Conservation (phyloP, 768 basidiomycete genomes). For the Amanita pallidorosea region DNA sequence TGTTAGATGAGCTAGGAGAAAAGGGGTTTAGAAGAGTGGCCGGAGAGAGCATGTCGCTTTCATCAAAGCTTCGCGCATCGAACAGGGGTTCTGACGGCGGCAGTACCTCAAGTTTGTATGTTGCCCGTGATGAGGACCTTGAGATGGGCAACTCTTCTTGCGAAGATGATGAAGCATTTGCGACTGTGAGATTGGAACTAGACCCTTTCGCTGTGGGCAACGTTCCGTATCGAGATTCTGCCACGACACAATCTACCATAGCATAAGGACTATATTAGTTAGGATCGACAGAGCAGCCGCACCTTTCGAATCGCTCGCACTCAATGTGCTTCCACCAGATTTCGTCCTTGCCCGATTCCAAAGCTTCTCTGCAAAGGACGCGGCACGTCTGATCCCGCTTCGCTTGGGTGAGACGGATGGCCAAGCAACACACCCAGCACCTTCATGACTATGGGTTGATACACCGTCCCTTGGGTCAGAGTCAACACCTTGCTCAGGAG, state of each 20-base stretch:
- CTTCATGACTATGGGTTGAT: conserved; percentile 20
- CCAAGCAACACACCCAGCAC: conserved; percentile 22
- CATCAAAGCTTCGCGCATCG: not conserved
- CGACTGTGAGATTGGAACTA: not conserved
- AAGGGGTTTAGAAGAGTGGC: conserved; percentile 11
- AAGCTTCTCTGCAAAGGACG: conserved; percentile 52
- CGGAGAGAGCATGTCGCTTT: conserved; percentile 7
- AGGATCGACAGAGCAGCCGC: conserved; percentile 11
- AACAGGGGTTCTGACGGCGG: conserved; percentile 1
- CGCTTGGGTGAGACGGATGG: conserved; percentile 44
- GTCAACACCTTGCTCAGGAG: conserved; percentile 34
- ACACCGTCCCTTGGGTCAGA: conserved; percentile 10
- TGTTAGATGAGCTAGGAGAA: conserved; percentile 6
- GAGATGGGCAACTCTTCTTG: not conserved
- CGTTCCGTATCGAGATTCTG: not conserved
- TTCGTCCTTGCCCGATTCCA: conserved; percentile 44
- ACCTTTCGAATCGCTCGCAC: conserved; percentile 30
- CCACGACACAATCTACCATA: conserved; percentile 4
- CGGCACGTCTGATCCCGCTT: conserved; percentile 33
- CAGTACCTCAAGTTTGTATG: not conserved
- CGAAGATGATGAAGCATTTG: not conserved
- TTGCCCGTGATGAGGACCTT: not conserved
- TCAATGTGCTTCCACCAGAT: conserved; percentile 36
- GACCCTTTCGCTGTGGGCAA: not conserved
- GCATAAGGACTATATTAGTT: not conserved